Base-by-base conservation (phyloP, 1,284 basidiomycete species). In the Laetiporus sulphureus region DNA sequence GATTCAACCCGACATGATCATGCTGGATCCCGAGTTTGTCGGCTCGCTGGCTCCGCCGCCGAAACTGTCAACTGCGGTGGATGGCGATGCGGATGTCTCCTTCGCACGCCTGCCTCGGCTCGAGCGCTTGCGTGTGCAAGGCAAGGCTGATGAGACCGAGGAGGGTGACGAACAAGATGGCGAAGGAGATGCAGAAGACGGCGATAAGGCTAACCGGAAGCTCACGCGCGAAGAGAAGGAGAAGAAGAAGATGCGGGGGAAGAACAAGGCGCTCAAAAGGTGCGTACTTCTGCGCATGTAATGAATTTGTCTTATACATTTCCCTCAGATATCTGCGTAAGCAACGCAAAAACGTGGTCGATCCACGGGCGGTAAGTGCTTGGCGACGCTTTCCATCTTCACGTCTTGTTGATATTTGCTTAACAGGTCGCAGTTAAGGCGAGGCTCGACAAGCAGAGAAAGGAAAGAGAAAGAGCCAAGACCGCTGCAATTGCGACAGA, bases 1-100 rank as follows among this genome's bases (percentile, higher is more conserved):
- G 87, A 85, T 98, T 48, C 87, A 88, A 66, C 86, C 92, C 3
- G 93, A 97, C 50, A 81, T 96, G 68, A 99, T 99, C 55, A 77
- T 89, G 1, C 73, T 98, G 44, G 91, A 97, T 62, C 81, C 90
- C 0, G 83, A 91, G 44, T 79, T 90, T 58, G 65, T 92, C 24
- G 91, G 91, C 19, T 76, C 76, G 15, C 67, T 93, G 32, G 81
- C 77, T 5, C 75, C 77, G 1, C 69, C 73, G 2, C 73, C 70
- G 6, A 83, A 77, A 51, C 56, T 80, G 39, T 78, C 72, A 32
- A 79, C 75, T 25, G 67, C 62, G 41, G 73, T 77, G 34, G 70
- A 79, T 46, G 68, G 74, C 36, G 61, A 66, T 32, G 57, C 68
- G 32, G 70, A 77, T 21, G 66, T 79, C 11, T 77, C 85, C 1